Evolutionary conservation across 345 rosid genomes (phyloP), one percentile per base, ranked within the genome.

Genomic region (Murraya paniculata): DNA sequence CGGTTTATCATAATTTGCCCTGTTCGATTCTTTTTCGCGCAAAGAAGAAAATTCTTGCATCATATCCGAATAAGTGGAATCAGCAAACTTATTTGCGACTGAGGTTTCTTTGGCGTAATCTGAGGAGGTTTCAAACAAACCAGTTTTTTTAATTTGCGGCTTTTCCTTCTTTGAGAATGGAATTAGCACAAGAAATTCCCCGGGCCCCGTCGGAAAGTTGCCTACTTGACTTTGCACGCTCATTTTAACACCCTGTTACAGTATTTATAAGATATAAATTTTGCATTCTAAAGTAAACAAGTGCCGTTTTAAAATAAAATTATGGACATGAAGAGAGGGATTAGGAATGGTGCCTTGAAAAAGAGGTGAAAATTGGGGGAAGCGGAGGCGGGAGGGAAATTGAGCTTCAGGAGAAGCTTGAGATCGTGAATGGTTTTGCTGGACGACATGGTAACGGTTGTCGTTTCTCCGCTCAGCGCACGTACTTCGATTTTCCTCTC

Each of bases 311-410:
- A 59, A 38, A 18, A 31, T 35, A 38, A 53, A 24, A 56, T 41
- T 55, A 22, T 24, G 45, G 8, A 16, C 8, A 64, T 19, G 10
- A 22, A 48, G 31, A 45, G 60, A 71, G 68, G 41, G 25, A 65
- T 18, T 13, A 28, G 35, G 57, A 18, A 13, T 59, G 79, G 73
- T 84, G 81, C 99, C 97, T 93, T 89, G 90, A 85, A 92, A 81
- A 74, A 93, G 71, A 95, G 86, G 74, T 92, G 93, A 83, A 92
- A 95, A 79, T 85, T 86, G 66, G 97, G 91, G 57, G 91, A 90
- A 48, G 85, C 75, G 18, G 88, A 85, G 73, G 94, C 92, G 60
- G 91, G 91, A 88, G 86, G 83, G 87, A 92, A 95, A 53, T 75
- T 81, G 76, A 70, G 82, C 58, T 82, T 85, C 84, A 93, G 79